Base-by-base conservation (phyloP, 768 basidiomycete species). In the Exidia glandulosa region DNA sequence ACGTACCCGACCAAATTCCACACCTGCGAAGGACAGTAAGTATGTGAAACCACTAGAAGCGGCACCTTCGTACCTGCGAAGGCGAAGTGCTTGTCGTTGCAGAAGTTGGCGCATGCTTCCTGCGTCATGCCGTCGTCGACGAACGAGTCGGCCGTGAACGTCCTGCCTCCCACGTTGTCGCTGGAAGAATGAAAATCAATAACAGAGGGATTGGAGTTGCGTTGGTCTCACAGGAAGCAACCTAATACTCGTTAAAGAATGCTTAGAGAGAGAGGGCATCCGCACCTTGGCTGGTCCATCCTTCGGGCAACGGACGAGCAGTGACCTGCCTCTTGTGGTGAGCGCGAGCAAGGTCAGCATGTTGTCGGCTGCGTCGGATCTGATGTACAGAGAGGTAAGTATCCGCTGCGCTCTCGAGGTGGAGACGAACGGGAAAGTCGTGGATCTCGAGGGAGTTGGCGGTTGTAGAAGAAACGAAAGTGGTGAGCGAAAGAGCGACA, bases 1-100 rank as follows among this genome's bases (percentile, higher is more conserved):
- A n/a, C n/a, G n/a, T n/a, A n/a, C n/a, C n/a, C n/a, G n/a, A n/a
- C n/a, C n/a, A n/a, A n/a, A n/a, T n/a, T n/a, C n/a, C n/a, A n/a
- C n/a, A n/a, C n/a, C n/a, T n/a, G n/a, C n/a, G 41, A 19, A 14
- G 19, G 9, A 19, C 41, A 45, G 41, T 3, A 45, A 14, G n/a
- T n/a, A 14, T 45, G 9, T 19, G 41, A 14, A 19, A 45, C 3
- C 1, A 14, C 5, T 19, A 27, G 19, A 54, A 7, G 30, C 7
- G 76, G 79, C 63, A 77, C 89, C 70, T 90, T 88, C 19, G 83
- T 77, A 14, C 89, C 89, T 19, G 88, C 86, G 63, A 80, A 88
- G 60, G 84, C 70, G 67, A 75, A 87, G 9, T 69, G 64, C 59
- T 75, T 69, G n/a, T 71, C 57, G 33, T 75, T 71, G 67, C 80